Percentiles rank a stretch among this genome's conserved stretches.
phyloP scores from a whole-genome alignment of 164 flowering plant species.

The Stephania japonica region DNA sequence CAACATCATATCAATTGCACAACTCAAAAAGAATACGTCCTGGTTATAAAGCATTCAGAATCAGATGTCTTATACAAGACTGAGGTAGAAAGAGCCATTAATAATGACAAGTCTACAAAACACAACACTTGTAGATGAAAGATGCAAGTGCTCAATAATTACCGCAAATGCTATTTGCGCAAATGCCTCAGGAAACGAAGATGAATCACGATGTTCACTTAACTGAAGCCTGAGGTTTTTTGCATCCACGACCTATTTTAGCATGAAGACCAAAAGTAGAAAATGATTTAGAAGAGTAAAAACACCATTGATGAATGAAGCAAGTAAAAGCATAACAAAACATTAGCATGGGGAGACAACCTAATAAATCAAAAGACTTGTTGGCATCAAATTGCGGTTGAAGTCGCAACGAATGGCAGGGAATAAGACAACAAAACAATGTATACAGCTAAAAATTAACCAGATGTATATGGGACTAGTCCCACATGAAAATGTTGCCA shows the following conservation, averaged over 20 bases:
- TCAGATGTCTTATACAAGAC: background rate
- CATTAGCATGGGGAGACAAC: background rate
- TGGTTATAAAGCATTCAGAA: background rate
- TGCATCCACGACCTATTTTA: constrained; percentile 82
- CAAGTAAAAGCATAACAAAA: background rate
- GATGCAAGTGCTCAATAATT: constrained; percentile 12
- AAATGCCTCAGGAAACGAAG: constrained; percentile 84
- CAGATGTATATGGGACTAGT: no score
- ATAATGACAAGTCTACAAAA: constrained; percentile 10
- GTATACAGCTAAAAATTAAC: no score
- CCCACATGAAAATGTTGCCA: no score
- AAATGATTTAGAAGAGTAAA: background rate
- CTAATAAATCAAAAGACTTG: background rate
- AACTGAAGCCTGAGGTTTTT: constrained; percentile 78
- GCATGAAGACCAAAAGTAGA: background rate
- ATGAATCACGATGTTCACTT: constrained; percentile 38
- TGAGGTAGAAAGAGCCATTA: background rate
- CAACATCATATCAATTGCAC: background rate
- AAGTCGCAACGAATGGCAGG: background rate
- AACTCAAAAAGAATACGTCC: background rate
- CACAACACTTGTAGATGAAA: background rate
- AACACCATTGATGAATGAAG: background rate
- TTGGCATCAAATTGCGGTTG: background rate
- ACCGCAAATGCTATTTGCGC: constrained; percentile 94
- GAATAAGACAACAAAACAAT: background rate